Percentiles rank a stretch among this genome's conserved stretches.
Conservation (phyloP, 169 alveolate genomes). For the Plasmodium knowlesi region DNA sequence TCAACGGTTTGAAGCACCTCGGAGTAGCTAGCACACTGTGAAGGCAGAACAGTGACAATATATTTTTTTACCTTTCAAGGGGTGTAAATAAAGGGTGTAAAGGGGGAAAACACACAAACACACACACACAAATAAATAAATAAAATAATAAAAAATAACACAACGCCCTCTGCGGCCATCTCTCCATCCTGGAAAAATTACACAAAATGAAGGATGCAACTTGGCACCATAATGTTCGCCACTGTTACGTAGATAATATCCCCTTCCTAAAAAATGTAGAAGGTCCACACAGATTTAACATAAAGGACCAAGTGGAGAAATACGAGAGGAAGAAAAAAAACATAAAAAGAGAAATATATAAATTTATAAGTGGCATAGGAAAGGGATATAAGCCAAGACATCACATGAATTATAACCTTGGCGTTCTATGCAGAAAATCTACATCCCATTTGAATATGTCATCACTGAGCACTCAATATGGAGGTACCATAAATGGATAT, state of each 20-base stretch:
- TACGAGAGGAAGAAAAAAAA: not conserved
- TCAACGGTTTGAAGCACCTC: not conserved
- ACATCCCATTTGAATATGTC: not conserved
- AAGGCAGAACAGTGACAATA: not conserved
- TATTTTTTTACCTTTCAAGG: not conserved
- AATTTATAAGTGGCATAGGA: conserved; percentile 8
- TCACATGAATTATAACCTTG: not conserved
- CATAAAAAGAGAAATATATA: conserved; percentile 11
- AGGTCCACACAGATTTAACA: not conserved
- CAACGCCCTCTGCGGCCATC: not conserved
- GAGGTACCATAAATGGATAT: not conserved
- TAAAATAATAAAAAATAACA: no score
- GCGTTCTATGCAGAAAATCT: not conserved
- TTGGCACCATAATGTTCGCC: not conserved
- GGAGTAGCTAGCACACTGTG: not conserved
- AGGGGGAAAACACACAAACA: not conserved
- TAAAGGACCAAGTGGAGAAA: not conserved
- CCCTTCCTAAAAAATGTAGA: not conserved
- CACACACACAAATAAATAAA: no score
- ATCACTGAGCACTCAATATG: not conserved
- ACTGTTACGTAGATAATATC: not conserved
- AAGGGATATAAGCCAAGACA: not conserved
- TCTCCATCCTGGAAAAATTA: not conserved
- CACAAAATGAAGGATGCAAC: not conserved
- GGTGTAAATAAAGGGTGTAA: not conserved